Percentiles rank a stretch among this genome's conserved stretches.
Evolutionary conservation across 306 rosid species (phyloP).

Genomic region (Dalbergia cultrata): DNA sequence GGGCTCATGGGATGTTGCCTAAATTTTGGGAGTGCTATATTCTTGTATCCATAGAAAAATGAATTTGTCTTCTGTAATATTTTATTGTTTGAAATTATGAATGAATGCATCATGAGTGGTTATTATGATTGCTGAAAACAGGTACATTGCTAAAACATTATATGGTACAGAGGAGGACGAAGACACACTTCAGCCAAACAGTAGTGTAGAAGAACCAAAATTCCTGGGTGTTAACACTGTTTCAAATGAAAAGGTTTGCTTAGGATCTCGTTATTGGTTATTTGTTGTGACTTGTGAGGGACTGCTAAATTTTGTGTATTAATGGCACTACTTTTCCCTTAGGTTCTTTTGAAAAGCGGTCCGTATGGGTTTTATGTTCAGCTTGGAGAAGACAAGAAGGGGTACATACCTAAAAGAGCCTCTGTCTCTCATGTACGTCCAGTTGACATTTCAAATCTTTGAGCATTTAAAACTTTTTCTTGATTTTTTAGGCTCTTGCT

Average conservation of each 20-base stretch:
- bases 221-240: constrained; percentile 73
- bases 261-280: constrained; percentile 26
- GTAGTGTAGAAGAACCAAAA: constrained; percentile 73
- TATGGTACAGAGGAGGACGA: constrained; percentile 81
- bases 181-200: constrained; percentile 52
- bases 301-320: constrained; percentile 39
- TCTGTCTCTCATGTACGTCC: constrained; percentile 80
- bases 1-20: constrained; percentile 18
- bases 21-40: neutral
- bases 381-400: constrained; percentile 94
- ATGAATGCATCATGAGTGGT: constrained; percentile 15
- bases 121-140: constrained; percentile 55
- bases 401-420: constrained; percentile 76
- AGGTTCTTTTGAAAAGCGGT: constrained; percentile 90
- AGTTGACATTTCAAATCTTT: constrained; percentile 32
- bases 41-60: neutral
- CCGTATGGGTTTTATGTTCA: constrained; percentile 93
- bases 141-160: constrained; percentile 89
- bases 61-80: constrained; percentile 13
- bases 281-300: constrained; percentile 6
- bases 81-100: constrained; percentile 11
- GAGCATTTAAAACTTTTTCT: neutral
- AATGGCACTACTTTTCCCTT: constrained; percentile 41
- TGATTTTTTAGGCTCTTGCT: constrained; percentile 9
- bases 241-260: constrained; percentile 78